Evolutionary conservation across 176 grass and related monocot genomes (phyloP).

Genomic region (Raddia distichophylla): DNA sequence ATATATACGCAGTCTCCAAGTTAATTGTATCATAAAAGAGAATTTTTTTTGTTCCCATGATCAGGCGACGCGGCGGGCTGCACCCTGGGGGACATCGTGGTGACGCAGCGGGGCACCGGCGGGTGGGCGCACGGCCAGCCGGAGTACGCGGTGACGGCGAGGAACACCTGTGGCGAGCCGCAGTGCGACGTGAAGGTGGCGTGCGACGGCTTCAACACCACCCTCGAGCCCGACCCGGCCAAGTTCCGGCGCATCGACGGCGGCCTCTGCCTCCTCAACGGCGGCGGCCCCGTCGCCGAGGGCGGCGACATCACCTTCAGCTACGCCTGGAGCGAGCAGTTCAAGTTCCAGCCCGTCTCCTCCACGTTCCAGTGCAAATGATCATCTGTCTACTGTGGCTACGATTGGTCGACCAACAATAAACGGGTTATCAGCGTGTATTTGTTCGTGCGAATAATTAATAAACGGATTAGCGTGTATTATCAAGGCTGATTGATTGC

Average conservation of each 20-base stretch:
- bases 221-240: neutral
- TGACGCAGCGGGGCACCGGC: neutral
- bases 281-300: neutral
- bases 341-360: neutral
- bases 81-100: neutral
- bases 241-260: neutral
- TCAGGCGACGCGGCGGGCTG: neutral
- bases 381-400: too few species aligned
- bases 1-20: too few species aligned
- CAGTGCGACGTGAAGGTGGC: constrained; percentile 6
- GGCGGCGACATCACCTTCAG: neutral
- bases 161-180: neutral
- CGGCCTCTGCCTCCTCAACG: constrained; percentile 6
- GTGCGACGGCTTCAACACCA: constrained; percentile 22
- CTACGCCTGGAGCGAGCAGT: neutral
- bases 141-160: neutral
- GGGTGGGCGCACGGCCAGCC: neutral
- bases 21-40: too few species aligned
- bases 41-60: neutral
- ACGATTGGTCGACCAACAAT: too few species aligned
- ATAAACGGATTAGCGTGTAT: too few species aligned
- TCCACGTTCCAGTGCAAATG: neutral
- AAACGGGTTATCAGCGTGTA: too few species aligned
- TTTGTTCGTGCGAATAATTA: too few species aligned
- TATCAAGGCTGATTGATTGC: too few species aligned